phyloP scores from a whole-genome alignment of 2,329 filamentous ascomycete species.

The Pseudogymnoascus sp. region DNA sequence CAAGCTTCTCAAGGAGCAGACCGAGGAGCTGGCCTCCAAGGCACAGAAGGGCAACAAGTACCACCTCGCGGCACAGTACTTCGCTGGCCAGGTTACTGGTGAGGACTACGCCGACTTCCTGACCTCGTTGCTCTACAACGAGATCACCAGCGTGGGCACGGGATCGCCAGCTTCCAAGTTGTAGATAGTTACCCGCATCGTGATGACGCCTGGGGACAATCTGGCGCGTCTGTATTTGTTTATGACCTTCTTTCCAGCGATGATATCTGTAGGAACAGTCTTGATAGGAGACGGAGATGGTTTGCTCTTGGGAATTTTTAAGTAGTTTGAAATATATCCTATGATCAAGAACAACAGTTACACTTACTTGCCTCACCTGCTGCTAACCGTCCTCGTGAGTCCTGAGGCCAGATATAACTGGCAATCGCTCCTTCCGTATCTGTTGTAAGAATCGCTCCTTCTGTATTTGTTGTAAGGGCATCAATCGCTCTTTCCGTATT shows the following conservation, averaged over 20 bases:
- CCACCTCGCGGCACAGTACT: slow-evolving; percentile 85
- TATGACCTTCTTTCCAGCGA: slow-evolving; percentile 9
- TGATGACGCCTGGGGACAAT: not conserved
- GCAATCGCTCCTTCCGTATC: too few species aligned
- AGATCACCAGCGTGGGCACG: slow-evolving; percentile 66
- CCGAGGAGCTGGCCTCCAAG: slow-evolving; percentile 64
- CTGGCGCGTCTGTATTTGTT: slow-evolving; percentile 6
- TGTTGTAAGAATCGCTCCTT: too few species aligned
- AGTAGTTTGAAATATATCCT: slow-evolving; percentile 6
- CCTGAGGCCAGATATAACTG: not conserved
- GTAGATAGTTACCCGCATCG: slow-evolving; percentile 13
- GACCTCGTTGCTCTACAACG: slow-evolving; percentile 82
- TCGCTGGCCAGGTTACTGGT: slow-evolving; percentile 84
- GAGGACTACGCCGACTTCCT: slow-evolving; percentile 98
- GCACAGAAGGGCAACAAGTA: slow-evolving; percentile 86
- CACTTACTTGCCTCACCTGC: not conserved
- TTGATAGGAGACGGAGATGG: not conserved
- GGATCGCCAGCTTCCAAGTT: slow-evolving; percentile 28
- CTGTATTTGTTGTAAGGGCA: too few species aligned
- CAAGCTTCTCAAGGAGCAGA: slow-evolving; percentile 77
- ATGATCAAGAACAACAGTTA: not conserved
- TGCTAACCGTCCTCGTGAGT: not conserved
- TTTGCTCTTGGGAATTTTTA: not conserved
- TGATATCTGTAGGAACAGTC: slow-evolving; percentile 10
- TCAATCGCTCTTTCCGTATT: too few species aligned